These are phyloP conservation scores for Coffea humblotiana DNA, from an alignment of 305 asterid species.

Conservation along the genomic window DNA sequence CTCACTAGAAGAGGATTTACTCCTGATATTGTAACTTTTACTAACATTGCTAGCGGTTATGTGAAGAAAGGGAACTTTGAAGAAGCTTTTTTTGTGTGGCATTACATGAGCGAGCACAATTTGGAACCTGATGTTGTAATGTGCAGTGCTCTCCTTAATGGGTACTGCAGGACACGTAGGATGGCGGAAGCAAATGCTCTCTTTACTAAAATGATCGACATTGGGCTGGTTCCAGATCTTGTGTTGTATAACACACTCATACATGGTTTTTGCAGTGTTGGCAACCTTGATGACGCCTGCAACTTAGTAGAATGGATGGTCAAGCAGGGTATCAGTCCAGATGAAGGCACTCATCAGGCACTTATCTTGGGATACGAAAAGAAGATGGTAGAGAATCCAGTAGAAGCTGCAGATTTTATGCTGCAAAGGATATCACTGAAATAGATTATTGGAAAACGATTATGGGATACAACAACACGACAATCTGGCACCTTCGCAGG, in stretches of 20 bases:
- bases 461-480: neutral
- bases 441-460: neutral
- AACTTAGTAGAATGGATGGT: constrained; percentile 21
- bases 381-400: constrained; percentile 17
- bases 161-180: constrained; percentile 17
- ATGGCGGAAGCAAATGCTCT: constrained; percentile 31
- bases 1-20: constrained; percentile 27
- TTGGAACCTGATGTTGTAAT: constrained; percentile 31
- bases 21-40: constrained; percentile 31
- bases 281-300: constrained; percentile 20
- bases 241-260: constrained; percentile 32
- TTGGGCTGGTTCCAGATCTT: constrained; percentile 30
- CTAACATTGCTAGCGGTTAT: constrained; percentile 23
- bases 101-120: constrained; percentile 18
- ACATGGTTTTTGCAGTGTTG: constrained; percentile 28
- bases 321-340: constrained; percentile 24
- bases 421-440: constrained; percentile 22
- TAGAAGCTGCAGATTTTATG: constrained; percentile 18
- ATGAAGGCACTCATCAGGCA: constrained; percentile 25
- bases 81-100: constrained; percentile 31
- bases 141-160: constrained; percentile 28
- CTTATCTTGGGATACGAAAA: constrained; percentile 26
- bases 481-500: neutral
- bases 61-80: constrained; percentile 26
- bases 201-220: constrained; percentile 18